Evolutionary conservation across 768 basidiomycete species (phyloP).

Genomic region (Termitomyces sp.): DNA sequence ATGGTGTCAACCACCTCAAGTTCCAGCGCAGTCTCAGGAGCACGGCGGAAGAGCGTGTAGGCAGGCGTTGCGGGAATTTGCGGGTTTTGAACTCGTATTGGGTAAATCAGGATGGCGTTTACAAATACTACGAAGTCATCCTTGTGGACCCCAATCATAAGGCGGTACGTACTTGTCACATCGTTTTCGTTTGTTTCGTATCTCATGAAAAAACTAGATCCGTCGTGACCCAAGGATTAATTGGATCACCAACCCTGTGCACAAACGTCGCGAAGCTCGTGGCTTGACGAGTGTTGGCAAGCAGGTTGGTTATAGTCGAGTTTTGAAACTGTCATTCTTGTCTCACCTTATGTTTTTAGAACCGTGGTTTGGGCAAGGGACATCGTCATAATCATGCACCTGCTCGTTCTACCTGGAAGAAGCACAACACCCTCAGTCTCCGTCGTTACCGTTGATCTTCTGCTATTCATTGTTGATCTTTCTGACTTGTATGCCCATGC

Average conservation of each 20-base stretch:
- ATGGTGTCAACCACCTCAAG: slow-evolving; percentile 99
- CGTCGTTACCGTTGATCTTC: slow-evolving; percentile 77
- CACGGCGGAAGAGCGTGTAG: slow-evolving; percentile 97
- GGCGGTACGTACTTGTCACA: slow-evolving; percentile 53
- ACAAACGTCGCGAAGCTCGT: slow-evolving; percentile 97
- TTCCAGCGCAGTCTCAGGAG: slow-evolving; percentile 91
- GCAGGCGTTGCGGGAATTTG: slow-evolving; percentile 91
- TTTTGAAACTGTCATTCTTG: slow-evolving; percentile 4
- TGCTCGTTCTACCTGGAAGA: slow-evolving; percentile 90
- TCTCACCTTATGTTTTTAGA: slow-evolving; percentile 38
- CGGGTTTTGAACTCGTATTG: slow-evolving; percentile 98
- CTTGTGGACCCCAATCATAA: slow-evolving; percentile 95
- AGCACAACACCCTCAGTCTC: slow-evolving; percentile 95
- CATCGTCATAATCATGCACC: slow-evolving; percentile 92
- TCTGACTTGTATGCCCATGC: slow-evolving; percentile 21
- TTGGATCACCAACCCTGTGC: slow-evolving; percentile 98
- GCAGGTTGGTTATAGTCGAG: slow-evolving; percentile 50
- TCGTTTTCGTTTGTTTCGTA: slow-evolving; percentile 3
- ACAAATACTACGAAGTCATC: slow-evolving; percentile 99
- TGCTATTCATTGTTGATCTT: slow-evolving; percentile 18
- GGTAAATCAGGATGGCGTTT: slow-evolving; percentile 98
- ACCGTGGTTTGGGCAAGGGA: slow-evolving; percentile 97
- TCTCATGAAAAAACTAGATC: slow-evolving; percentile 45
- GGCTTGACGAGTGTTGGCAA: slow-evolving; percentile 97
- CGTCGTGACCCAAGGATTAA: slow-evolving; percentile 96